Evolutionary conservation across 2,329 filamentous ascomycete species (phyloP), one percentile per base, ranked within the genome.

Genomic region (Colletotrichum lini): DNA sequence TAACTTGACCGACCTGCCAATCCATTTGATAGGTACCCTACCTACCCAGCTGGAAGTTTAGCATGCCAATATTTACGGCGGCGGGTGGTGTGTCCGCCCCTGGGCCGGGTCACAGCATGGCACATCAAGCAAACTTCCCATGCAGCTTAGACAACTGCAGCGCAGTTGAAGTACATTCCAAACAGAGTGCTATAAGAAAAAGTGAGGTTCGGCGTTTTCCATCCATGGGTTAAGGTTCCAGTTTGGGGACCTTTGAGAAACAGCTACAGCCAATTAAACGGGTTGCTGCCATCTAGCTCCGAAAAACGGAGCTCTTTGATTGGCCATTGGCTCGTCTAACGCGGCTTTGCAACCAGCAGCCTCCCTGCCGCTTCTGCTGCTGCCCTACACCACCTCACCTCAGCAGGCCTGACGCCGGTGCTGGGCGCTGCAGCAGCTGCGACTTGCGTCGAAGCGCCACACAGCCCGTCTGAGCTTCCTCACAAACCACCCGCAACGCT

Each of bases 371-470:
- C 23, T 30, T 21, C 58, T 47, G 42, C 50, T 38, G 47, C 56
- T 67, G 12, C 15, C 18, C 61, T 54, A 16, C 23, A 30, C 16
- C 7, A 47, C 40, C 23, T 49, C 26, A n/a, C 21, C 18, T 64
- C 26, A 13, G n/a, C 56, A 15, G 12, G 23, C 40, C 38, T 49
- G 54, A 23, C 56, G 47, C 54, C 56, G 67, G 54, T 54, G 67
- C 67, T 70, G 67, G 67, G 62, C 67, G 47, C 62, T 69, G 62
- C 67, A 61, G 62, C 67, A 61, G 53, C 21, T 52, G 50, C 30
- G 35, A 45, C 18, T 54, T 38, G 50, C 26, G 52, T 57, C 15
- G 26, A 49, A 35, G 49, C 64, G 49, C 26, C 6, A 13, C 23
- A 21, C 50, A 23, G n/a, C 21, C 30, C 30, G 62, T 56, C 68